These are phyloP conservation scores for Agapanthus africanus DNA, from an alignment of 106 monocot genomes.

Conservation along the genomic window DNA sequence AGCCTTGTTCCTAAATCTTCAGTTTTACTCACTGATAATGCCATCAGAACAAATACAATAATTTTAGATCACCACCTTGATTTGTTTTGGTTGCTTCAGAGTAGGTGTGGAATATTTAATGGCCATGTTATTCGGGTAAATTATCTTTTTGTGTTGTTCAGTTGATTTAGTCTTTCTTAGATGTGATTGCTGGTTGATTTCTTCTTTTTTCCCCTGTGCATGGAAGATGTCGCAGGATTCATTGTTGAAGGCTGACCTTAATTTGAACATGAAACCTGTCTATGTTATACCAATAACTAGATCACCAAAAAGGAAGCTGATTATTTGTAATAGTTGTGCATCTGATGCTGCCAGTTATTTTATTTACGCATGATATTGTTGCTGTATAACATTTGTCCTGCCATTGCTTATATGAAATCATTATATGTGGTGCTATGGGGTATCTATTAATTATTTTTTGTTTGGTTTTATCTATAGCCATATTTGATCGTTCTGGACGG, in stretches of 20 bases:
- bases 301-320: background rate
- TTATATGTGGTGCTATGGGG: background rate
- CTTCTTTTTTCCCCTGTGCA: no score
- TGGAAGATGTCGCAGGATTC: no score
- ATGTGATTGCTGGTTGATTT: background rate
- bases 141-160: background rate
- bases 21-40: background rate
- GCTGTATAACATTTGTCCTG: background rate
- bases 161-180: background rate
- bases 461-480: slow-evolving; percentile 46
- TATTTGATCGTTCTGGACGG: slow-evolving; percentile 89
- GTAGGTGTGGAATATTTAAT: no score
- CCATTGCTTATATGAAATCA: background rate
- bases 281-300: no score
- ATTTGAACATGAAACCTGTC: no score
- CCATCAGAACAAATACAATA: background rate
- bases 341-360: background rate
- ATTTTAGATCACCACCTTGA: no score
- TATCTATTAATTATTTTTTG: background rate
- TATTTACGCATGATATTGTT: background rate
- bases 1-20: background rate
- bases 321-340: background rate
- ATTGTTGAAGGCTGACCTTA: no score
- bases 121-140: no score
- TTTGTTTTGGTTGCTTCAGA: no score